These are phyloP conservation scores for Paramecium pentaurelia DNA, from an alignment of 73 alveolate genomes.

Conservation along the genomic window DNA sequence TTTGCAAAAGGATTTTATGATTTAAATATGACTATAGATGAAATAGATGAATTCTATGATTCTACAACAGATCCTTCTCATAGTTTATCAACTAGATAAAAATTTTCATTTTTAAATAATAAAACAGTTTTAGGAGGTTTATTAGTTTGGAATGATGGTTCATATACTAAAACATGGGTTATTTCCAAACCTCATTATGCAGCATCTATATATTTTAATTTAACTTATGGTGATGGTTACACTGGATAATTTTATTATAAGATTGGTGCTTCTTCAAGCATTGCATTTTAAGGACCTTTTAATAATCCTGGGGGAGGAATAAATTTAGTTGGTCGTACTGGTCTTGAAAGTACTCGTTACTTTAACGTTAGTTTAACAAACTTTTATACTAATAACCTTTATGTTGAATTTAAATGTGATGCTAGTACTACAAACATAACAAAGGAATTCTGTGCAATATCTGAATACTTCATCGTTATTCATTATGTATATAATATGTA, in stretches of 20 bases:
- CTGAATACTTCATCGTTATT: neutral
- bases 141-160: neutral
- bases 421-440: neutral
- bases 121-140: neutral
- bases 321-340: neutral
- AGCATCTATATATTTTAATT: neutral
- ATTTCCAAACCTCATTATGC: neutral
- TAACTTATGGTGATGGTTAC: neutral
- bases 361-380: neutral
- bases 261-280: neutral
- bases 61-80: neutral
- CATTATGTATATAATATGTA: neutral
- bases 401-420: neutral
- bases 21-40: neutral
- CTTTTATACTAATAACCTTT: neutral
- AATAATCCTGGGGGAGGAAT: neutral
- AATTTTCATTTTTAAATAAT: neutral
- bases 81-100: neutral
- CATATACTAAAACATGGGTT: neutral
- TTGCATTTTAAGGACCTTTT: neutral
- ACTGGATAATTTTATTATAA: neutral
- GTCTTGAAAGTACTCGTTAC: neutral
- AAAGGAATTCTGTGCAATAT: neutral
- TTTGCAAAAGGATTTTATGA: neutral
- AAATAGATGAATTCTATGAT: neutral